A percentile compares a stretch with the other conserved stretches of the same genome.
Conservation (phyloP, 108 stramenopile genomes). For the Mediolabrus comicus region DNA sequence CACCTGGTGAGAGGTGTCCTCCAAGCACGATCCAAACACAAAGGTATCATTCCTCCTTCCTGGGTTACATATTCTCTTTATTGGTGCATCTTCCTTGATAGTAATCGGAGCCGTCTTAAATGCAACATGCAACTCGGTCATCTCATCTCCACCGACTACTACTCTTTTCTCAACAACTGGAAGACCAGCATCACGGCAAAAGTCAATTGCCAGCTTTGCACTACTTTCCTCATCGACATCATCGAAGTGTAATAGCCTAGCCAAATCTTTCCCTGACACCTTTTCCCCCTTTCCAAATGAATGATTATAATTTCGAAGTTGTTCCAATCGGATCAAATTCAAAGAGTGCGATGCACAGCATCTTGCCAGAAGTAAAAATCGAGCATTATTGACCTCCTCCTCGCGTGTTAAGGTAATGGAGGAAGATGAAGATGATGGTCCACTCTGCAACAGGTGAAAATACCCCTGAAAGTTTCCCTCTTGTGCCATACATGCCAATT, state of each 20-base stretch:
- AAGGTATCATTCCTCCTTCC: constrained; percentile 43
- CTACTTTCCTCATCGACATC: constrained; percentile 3
- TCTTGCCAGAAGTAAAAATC: constrained; percentile 41
- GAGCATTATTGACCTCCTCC: constrained; percentile 15
- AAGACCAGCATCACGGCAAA: constrained; percentile 44
- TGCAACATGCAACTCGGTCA: constrained; percentile 4
- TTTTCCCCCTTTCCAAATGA: constrained; percentile 44
- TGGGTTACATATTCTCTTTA: constrained; percentile 42
- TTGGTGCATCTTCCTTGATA: constrained; percentile 14
- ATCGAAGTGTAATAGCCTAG: constrained; percentile 30
- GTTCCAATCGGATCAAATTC: constrained; percentile 34
- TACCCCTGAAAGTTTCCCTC: constrained; percentile 44
- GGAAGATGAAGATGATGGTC: constrained; percentile 14
- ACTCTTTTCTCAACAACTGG: constrained; percentile 31
- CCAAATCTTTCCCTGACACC: constrained; percentile 27
- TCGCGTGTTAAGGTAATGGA: not conserved
- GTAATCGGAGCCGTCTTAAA: constrained; percentile 49
- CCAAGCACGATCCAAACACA: constrained; percentile 39
- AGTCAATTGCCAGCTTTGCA: constrained; percentile 14
- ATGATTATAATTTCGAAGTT: constrained; percentile 38
- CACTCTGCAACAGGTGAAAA: constrained; percentile 30
- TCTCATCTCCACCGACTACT: not conserved
- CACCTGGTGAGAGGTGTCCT: not conserved
- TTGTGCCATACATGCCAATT: constrained; percentile 34
- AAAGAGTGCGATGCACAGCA: constrained; percentile 39